Base-by-base conservation (phyloP, 2,329 filamentous ascomycete species). In the Clonostachys solani region DNA sequence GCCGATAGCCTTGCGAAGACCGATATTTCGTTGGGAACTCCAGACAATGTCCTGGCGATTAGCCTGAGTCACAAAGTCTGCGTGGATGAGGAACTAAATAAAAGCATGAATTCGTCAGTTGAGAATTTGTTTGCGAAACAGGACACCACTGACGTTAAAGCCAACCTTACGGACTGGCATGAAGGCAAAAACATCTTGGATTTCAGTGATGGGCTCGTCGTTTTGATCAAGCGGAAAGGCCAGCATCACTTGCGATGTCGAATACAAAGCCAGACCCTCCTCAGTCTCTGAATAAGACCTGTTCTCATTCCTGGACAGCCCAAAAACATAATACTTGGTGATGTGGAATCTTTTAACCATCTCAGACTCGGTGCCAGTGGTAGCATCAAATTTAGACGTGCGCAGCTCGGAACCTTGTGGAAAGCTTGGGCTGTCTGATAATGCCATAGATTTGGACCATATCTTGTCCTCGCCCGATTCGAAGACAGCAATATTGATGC, bases 11-110 rank as follows among this genome's bases (percentile, higher is more conserved):
- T 56, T 44, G 1, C 66, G 49, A 0, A 77, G 61, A 0, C 33
- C 50, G 3, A 44, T 16, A 46, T 78, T 79, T 15, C 73, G 53
- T 2, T 33, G 43, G 0, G 72, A 74, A 3, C 56, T 58, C 0
- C 50, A 50, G 1, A 66, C 55, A 5, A 77, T 60, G 42, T 71
- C 68, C 50, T 77, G 60, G 1, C 75, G 60, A 50, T 60, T 73
- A 5, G 70, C 73, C 15, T 67, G 54, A 0, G 69, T 75, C 37
- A 72, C 70, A 47, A 78, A 78, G 50, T 78, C 74, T 7, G 70
- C 62, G 9, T 78, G 74, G 12, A 79, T 71, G 2, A 77, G 53
- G 40, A 78, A 77, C 59, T 70, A 40, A 10, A 33, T 19, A 40
- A 17, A 23, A 36, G 18, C 33, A 15, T 44, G 37, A 9, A 13